Evolutionary conservation across 768 basidiomycete species (phyloP), one percentile per base, ranked within the genome.

Genomic region (Lactarius hengduanensis): DNA sequence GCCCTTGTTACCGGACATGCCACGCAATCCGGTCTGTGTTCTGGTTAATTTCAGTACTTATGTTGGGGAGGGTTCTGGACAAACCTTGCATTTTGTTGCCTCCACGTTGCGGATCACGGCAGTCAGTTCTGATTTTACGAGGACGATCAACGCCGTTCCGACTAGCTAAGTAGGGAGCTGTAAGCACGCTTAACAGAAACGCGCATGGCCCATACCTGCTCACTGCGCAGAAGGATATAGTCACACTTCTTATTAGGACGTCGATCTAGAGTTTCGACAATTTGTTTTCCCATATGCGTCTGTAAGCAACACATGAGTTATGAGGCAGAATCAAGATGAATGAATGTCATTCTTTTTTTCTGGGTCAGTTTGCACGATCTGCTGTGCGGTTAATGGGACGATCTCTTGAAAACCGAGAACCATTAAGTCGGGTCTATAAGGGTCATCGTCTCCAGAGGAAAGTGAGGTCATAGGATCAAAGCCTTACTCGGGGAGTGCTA

Each of bases 1-100:
- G 22, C 97, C 97, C 79, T 99, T 96, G 79, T 96, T 96, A 34
- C 95, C 97, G 0, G 94, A 94, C 86, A 98, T 94, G 15, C 97
- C 97, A 40, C 90, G 84, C 50, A 92, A 80, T 47, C 91, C 91
- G n/a, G 92, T 93, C 91, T 93, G 60, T 16, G 15, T 47, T 59
- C 32, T 6, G 41, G 45, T 71, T 32, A 69, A 32, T 40, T 20
- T 7, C 22, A n/a, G 40, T 15, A 32, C 15, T 1, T 16, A 28
- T n/a, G 22, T 10, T 20, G 5, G 11, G 13, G 10, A 30, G 50
- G 40, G 26, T 15, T 16, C 38, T 28, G 53, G 26, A 40, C 57
- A n/a, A 65, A 92, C 96, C 83, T 99, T 99, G 66, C 94, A 88
- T 58, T 90, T 89, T 18, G 95, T 81, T 11, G 87, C 94, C 77